phyloP scores from a whole-genome alignment of 2,329 filamentous ascomycete genomes.

The Aureobasidium subglaciale region DNA sequence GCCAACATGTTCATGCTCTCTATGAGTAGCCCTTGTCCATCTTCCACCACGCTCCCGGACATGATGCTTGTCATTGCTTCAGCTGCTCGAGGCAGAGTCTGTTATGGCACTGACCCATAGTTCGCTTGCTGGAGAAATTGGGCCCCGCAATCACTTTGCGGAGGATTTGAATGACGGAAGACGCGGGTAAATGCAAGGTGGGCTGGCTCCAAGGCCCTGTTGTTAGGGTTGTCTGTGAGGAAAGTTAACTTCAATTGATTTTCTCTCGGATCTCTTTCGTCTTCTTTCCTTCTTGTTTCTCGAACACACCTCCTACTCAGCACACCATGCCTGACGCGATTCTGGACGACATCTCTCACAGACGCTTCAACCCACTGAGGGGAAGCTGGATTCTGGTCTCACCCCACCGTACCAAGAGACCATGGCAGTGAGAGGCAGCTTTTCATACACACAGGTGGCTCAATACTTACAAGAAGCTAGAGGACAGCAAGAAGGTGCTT shows the following conservation, averaged over 20 bases:
- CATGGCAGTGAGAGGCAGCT: constrained; percentile 70
- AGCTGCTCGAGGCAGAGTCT: neutral
- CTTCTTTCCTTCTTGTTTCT: neutral
- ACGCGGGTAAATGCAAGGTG: neutral
- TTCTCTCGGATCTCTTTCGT: neutral
- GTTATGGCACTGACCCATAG: neutral
- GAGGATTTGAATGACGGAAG: neutral
- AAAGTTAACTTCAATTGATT: neutral
- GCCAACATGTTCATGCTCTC: neutral
- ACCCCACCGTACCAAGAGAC: constrained; percentile 90
- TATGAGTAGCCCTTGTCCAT: neutral
- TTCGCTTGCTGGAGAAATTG: neutral
- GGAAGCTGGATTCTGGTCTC: constrained; percentile 92
- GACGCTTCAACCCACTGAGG: constrained; percentile 85
- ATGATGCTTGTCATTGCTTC: neutral
- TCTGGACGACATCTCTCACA: constrained; percentile 92
- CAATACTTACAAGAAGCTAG: constrained; percentile 20
- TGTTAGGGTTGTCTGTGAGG: neutral
- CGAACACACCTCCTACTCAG: neutral
- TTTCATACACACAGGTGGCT: constrained; percentile 64
- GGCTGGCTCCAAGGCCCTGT: constrained; percentile 1
- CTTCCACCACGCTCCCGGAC: neutral
- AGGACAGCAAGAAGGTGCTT: constrained; percentile 43
- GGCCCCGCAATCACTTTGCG: constrained; percentile 1
- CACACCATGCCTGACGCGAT: constrained; percentile 40